A percentile compares a stretch with the other conserved stretches of the same genome.
Evolutionary conservation across 1,284 basidiomycete genomes (phyloP).

Genomic region (Ceratorhiza oryzae-sativae): DNA sequence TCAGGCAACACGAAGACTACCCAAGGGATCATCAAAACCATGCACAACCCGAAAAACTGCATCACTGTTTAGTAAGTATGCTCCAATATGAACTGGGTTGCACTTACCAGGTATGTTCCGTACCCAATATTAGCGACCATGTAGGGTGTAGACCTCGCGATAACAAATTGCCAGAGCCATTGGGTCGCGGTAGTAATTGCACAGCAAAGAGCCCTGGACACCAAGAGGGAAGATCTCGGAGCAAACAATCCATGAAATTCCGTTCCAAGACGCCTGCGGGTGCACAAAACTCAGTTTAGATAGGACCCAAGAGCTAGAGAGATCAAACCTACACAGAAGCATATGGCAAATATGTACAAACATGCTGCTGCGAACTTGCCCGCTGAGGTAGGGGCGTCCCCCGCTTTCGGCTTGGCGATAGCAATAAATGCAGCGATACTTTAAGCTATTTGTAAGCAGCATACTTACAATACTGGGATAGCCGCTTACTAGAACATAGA

Average conservation of each 20-base stretch:
- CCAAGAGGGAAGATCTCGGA: constrained; percentile 54
- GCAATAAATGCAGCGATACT: constrained; percentile 34
- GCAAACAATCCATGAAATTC: constrained; percentile 45
- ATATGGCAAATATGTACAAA: constrained; percentile 51
- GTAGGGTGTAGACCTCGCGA: constrained; percentile 50
- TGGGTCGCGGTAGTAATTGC: constrained; percentile 51
- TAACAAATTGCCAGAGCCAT: constrained; percentile 52
- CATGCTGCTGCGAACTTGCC: constrained; percentile 47
- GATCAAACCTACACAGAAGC: constrained; percentile 45
- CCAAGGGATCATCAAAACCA: constrained; percentile 37
- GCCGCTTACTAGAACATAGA: constrained; percentile 49
- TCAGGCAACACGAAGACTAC: constrained; percentile 31
- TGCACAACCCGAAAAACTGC: constrained; percentile 36
- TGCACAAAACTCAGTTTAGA: background rate
- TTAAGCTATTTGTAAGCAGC: background rate
- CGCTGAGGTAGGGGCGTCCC: constrained; percentile 9
- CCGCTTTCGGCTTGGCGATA: constrained; percentile 16
- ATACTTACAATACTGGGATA: background rate
- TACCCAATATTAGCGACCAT: constrained; percentile 46
- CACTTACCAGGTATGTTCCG: constrained; percentile 28
- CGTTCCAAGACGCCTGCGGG: constrained; percentile 46
- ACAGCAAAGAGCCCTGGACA: constrained; percentile 51
- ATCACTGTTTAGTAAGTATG: background rate
- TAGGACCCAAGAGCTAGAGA: background rate
- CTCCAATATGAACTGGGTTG: background rate